A percentile compares a stretch with the other conserved stretches of the same genome.
Conservation (phyloP, 768 basidiomycete genomes). For the Cystofilobasidium bisporidii region DNA sequence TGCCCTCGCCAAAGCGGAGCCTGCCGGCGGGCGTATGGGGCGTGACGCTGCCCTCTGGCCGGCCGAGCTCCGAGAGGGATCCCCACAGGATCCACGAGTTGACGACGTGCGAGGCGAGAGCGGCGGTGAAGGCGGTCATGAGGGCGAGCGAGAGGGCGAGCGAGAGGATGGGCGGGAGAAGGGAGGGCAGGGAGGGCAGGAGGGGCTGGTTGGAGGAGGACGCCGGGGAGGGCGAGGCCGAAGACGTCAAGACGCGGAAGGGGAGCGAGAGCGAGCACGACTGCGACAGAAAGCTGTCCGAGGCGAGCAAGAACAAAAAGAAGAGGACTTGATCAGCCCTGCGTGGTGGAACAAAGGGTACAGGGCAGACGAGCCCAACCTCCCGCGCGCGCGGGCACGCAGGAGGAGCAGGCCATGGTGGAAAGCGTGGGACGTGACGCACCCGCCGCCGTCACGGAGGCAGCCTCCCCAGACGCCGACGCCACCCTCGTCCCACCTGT, state of each 20-base stretch:
- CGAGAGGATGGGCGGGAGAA: neutral
- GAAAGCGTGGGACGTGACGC: too few relatives aligned
- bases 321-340: too few relatives aligned
- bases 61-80: neutral
- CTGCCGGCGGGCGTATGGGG: neutral
- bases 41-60: neutral
- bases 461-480: neutral
- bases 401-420: too few relatives aligned
- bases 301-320: too few relatives aligned
- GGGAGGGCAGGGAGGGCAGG: neutral
- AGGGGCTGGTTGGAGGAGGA: neutral
- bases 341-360: too few relatives aligned
- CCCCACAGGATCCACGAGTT: constrained; percentile 10
- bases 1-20: neutral
- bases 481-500: neutral
- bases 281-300: neutral
- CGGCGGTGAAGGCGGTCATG: neutral
- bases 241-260: neutral
- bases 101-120: neutral
- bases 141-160: neutral
- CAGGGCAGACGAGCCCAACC: too few relatives aligned
- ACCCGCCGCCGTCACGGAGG: neutral
- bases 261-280: constrained; percentile 2
- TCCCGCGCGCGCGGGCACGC: too few relatives aligned
- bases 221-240: too few relatives aligned